Percentiles rank a stretch among this genome's conserved stretches.
phyloP scores from a whole-genome alignment of 2,329 filamentous ascomycete genomes.

The Botryosphaeria dothidea region DNA sequence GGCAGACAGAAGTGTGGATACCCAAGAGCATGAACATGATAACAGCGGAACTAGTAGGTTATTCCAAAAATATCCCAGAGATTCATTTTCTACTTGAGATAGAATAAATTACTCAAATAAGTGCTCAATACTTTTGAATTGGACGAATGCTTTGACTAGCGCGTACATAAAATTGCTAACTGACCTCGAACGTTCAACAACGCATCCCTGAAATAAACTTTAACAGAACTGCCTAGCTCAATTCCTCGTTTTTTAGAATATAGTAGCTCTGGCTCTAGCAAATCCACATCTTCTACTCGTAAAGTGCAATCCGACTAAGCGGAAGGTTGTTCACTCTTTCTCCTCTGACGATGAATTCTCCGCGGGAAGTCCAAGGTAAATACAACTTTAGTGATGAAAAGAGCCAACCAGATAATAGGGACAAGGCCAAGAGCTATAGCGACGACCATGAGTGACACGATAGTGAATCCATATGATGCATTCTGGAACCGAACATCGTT shows the following conservation, averaged over 20 bases:
- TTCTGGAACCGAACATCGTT: conserved; percentile 24
- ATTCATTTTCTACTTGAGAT: too few relatives aligned
- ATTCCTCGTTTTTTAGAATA: neutral
- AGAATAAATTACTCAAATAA: too few relatives aligned
- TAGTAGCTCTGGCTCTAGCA: too few relatives aligned
- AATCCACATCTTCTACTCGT: neutral
- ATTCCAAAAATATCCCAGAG: too few relatives aligned
- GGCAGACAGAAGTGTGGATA: neutral
- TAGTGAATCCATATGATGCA: conserved; percentile 11
- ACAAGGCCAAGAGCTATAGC: neutral
- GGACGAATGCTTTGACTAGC: too few relatives aligned
- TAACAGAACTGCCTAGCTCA: too few relatives aligned
- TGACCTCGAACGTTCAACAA: too few relatives aligned
- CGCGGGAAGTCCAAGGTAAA: neutral
- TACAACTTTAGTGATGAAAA: neutral
- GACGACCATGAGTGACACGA: neutral
- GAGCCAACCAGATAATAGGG: neutral
- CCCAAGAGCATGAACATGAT: too few relatives aligned
- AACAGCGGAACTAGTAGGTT: too few relatives aligned
- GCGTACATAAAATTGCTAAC: too few relatives aligned
- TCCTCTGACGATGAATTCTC: neutral
- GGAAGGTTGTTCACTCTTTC: neutral
- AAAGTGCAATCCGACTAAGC: neutral
- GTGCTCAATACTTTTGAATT: too few relatives aligned
- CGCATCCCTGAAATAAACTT: too few relatives aligned